Conservation (phyloP, 768 basidiomycete species). For the Crassisporium funariophilum region DNA sequence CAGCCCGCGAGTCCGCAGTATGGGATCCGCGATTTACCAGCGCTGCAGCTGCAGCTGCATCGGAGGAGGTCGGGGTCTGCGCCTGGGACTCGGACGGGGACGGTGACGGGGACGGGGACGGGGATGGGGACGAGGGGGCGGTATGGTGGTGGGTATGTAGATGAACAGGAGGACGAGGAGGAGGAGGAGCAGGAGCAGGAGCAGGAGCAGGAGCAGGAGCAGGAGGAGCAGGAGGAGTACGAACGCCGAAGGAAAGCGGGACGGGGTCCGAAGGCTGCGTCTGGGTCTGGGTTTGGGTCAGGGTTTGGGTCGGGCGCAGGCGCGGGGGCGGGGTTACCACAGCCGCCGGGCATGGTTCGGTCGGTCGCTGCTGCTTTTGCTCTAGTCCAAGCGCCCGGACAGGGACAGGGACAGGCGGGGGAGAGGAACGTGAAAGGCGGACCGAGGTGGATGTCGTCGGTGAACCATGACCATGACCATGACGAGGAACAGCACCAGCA, state of each 20-base stretch:
- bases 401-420: conserved; percentile 2
- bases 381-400: too few relatives aligned
- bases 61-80: too few relatives aligned
- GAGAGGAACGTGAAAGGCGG: conserved; percentile 13
- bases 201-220: conserved; percentile 7
- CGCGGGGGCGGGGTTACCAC: conserved; percentile 19
- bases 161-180: conserved; percentile 21
- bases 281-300: too few relatives aligned
- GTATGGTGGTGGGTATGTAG: conserved; percentile 9
- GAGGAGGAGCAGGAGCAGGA: conserved; percentile 11
- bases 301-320: too few relatives aligned
- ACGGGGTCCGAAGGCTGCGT: conserved; percentile 1
- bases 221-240: conserved; percentile 17
- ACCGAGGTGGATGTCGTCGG: conserved; percentile 15
- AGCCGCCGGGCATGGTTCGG: conserved; percentile 27
- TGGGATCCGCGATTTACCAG: conserved; percentile 46
- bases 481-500: conserved; percentile 17
- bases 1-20: conserved; percentile 32
- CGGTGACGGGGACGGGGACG: too few relatives aligned
- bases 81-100: too few relatives aligned
- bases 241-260: conserved; percentile 16
- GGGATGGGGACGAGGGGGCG: too few relatives aligned
- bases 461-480: conserved; percentile 18
- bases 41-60: conserved; percentile 11
- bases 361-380: conserved; percentile 5